A percentile compares a stretch with the other conserved stretches of the same genome.
Conservation (phyloP, 306 rosid species). For the Albizia julibrissin region DNA sequence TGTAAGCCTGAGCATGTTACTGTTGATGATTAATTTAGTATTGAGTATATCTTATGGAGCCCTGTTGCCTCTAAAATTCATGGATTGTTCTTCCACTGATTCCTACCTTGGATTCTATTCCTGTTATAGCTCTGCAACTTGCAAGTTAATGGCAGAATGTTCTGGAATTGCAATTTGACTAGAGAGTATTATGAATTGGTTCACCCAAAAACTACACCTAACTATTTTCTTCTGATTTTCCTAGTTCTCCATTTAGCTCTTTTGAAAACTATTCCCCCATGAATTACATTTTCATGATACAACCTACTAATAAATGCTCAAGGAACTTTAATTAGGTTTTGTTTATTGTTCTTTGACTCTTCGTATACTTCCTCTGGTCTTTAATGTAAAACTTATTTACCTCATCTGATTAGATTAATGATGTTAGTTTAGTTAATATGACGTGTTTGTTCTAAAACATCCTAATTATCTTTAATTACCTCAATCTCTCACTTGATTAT, state of each 20-base stretch:
- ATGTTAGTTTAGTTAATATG: too few relatives aligned
- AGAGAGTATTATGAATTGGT: background rate
- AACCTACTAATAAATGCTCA: too few relatives aligned
- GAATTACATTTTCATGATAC: background rate
- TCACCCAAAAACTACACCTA: background rate
- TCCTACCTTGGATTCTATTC: conserved; percentile 1
- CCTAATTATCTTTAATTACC: too few relatives aligned
- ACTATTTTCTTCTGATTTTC: background rate
- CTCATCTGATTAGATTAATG: too few relatives aligned
- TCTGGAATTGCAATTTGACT: conserved; percentile 9
- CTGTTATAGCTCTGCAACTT: background rate
- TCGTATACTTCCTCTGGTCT: too few relatives aligned
- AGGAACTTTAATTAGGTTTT: background rate
- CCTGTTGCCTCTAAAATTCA: background rate
- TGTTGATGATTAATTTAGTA: background rate
- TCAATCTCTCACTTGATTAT: too few relatives aligned
- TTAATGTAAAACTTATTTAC: too few relatives aligned
- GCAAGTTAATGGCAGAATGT: background rate
- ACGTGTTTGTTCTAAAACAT: too few relatives aligned
- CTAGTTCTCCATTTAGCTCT: background rate
- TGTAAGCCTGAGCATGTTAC: background rate
- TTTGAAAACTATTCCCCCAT: background rate
- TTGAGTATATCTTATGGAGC: background rate
- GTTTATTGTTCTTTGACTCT: background rate
- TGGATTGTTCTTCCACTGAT: background rate